These are phyloP conservation scores for Hyaloperonospora brassicae DNA, from an alignment of 352 stramenopile species.

Conservation along the genomic window DNA sequence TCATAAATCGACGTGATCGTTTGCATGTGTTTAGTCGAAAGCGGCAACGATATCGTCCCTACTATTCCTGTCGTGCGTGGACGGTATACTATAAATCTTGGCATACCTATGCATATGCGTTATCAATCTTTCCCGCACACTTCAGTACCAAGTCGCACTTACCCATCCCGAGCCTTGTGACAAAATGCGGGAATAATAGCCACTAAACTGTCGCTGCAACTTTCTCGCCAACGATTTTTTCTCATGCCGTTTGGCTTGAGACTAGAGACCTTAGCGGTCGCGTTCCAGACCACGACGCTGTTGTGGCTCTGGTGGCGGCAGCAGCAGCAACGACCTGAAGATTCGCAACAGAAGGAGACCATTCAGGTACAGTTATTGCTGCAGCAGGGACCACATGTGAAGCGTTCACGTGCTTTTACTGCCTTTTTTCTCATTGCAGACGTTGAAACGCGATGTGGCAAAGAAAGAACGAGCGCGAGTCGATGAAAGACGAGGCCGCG, in stretches of 20 bases:
- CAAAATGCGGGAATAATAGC: no score
- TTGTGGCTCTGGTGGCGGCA: constrained; percentile 26
- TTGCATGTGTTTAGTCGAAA: no score
- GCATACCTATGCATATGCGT: no score
- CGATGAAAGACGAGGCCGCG: constrained; percentile 52
- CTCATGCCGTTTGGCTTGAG: not conserved
- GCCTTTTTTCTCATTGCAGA: constrained; percentile 11
- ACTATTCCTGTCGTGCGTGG: no score
- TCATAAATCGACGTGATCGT: no score
- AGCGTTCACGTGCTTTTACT: constrained; percentile 3
- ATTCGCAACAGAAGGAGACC: not conserved
- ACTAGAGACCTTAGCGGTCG: constrained; percentile 24
- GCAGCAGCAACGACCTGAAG: not conserved
- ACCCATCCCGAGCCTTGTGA: no score
- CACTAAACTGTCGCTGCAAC: no score
- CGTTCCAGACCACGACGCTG: constrained; percentile 25
- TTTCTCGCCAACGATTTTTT: no score
- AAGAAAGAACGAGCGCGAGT: constrained; percentile 50
- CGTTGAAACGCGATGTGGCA: constrained; percentile 29
- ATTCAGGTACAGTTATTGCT: constrained; percentile 12
- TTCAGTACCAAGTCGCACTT: no score
- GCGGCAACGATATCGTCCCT: no score
- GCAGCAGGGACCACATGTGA: not conserved
- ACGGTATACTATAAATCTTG: no score
- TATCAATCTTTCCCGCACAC: no score